Conservation (phyloP, 306 rosid species). For the Luffa acutangula region DNA sequence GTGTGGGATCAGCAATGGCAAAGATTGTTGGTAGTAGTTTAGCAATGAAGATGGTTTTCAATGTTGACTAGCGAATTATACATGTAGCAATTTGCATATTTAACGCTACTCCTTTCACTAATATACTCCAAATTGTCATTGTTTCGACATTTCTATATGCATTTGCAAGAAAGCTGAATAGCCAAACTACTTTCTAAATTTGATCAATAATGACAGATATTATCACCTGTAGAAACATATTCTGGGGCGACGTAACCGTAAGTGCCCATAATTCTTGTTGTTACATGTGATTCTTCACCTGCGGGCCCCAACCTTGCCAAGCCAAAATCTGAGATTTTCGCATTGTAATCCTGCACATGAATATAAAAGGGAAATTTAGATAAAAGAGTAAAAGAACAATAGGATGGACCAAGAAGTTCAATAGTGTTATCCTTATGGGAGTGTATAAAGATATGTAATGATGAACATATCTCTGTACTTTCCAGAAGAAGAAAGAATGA, state of each 20-base stretch:
- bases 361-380: not conserved
- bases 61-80: not conserved
- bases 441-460: not conserved
- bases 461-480: not conserved
- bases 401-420: not conserved
- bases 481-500: not conserved
- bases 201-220: not conserved
- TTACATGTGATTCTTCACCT: constrained; percentile 64
- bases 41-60: not conserved
- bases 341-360: constrained; percentile 46
- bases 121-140: not conserved
- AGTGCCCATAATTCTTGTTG: constrained; percentile 80
- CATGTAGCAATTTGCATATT: not conserved
- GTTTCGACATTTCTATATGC: not conserved
- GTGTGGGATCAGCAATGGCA: constrained; percentile 12
- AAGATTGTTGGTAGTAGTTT: not conserved
- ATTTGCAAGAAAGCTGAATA: not conserved
- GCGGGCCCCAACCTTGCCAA: constrained; percentile 81
- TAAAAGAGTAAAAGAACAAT: not conserved
- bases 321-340: constrained; percentile 84
- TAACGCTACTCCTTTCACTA: not conserved
- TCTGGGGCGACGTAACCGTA: constrained; percentile 89
- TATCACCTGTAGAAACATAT: constrained; percentile 69
- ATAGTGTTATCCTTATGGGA: not conserved
- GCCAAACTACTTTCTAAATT: not conserved